Evolutionary conservation across 352 stramenopile species (phyloP), one percentile per base, ranked within the genome.

Genomic region (Globisporangium cystogenes): DNA sequence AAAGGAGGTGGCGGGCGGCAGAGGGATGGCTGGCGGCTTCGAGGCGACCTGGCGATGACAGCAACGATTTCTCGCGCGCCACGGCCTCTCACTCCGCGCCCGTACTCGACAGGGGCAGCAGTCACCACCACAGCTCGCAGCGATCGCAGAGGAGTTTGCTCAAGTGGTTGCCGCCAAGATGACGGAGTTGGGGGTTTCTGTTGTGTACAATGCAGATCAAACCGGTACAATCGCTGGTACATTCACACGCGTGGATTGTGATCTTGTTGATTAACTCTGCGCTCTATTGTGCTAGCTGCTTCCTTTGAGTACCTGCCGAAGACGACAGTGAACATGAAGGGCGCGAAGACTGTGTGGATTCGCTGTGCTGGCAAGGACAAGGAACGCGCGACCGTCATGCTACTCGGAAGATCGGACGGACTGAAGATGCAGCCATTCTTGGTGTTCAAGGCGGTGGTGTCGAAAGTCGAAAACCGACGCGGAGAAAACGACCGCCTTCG

Each of bases 291-390:
- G 1, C 12, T 7, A 42, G 23, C 29, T 35, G 23, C 43, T 16
- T 50, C 39, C 15, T 50, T 39, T 24, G 44, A 50, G 15, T 50
- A 50, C 18, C 16, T 50, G 16, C 44, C 44, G 4, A 40, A 39
- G 16, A 31, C 3, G 14, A 50, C 26, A 8, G 35, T 39, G 23
- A 7, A 8, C 16, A 31, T 16, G 14, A 21, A 39, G 6, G 44
- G 24, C 2, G 26, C 14, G 15, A 2, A 6, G 5, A 27, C 6
- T 16, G 26, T 50, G 6, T 50, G 15, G 26, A 6, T 50, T 3
- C 6, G 44, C 1, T 50, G 44, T 18, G 8, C 15, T 2, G 44
- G 18, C 26, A 50, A 39, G 24, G 14, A 16, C 15, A 40, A 50
- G 26, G 15, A 39, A 11, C 7, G 27, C 2, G 21, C 20, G 11